Evolutionary conservation across 2,329 filamentous ascomycete species (phyloP).

Genomic region (Hysterium pulicare): DNA sequence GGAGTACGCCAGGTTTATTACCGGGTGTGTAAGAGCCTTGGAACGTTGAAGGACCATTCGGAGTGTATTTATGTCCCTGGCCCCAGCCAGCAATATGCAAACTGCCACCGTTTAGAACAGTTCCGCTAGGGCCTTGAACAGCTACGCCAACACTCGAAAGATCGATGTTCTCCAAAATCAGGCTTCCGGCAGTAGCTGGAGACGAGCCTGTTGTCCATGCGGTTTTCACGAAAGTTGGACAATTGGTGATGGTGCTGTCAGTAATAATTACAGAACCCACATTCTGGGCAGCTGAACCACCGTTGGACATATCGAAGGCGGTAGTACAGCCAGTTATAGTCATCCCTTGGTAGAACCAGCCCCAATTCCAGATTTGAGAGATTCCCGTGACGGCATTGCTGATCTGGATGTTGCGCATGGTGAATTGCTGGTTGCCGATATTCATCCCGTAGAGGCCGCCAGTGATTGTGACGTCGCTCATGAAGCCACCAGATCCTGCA

Average conservation of each 20-base stretch:
- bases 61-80: constrained; percentile 35
- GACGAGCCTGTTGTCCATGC: constrained; percentile 35
- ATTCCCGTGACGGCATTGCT: constrained; percentile 53
- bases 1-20: constrained; percentile 45
- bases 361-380: constrained; percentile 60
- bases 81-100: constrained; percentile 34
- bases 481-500: constrained; percentile 43
- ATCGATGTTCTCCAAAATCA: constrained; percentile 56
- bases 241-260: constrained; percentile 54
- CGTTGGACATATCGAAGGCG: constrained; percentile 51
- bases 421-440: constrained; percentile 54
- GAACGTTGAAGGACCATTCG: constrained; percentile 44
- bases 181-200: constrained; percentile 46
- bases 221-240: constrained; percentile 49
- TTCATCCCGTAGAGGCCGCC: constrained; percentile 44
- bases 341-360: constrained; percentile 54
- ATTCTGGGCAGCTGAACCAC: constrained; percentile 31
- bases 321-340: constrained; percentile 51
- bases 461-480: constrained; percentile 45
- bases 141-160: constrained; percentile 33
- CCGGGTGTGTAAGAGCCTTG: constrained; percentile 47
- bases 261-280: constrained; percentile 58
- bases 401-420: constrained; percentile 56
- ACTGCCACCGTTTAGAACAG: constrained; percentile 30
- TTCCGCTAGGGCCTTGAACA: constrained; percentile 26